phyloP scores from a whole-genome alignment of 768 basidiomycete genomes.

The Dioszegia hungarica region DNA sequence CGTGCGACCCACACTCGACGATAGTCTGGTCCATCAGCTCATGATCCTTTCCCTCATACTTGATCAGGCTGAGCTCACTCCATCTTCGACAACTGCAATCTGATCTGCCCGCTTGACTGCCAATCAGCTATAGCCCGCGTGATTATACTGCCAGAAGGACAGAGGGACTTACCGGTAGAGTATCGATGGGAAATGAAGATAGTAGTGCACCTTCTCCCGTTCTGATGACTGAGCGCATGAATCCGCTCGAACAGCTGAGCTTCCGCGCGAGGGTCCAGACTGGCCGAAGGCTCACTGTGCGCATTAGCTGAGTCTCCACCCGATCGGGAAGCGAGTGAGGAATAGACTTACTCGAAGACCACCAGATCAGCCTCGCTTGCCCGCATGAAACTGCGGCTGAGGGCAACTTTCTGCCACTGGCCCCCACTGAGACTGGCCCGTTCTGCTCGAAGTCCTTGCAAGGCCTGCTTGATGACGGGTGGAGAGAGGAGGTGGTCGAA shows the following conservation, averaged over 20 bases:
- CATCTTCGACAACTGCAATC: slow-evolving; percentile 34
- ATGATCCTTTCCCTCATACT: slow-evolving; percentile 1
- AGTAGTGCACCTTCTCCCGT: slow-evolving; percentile 25
- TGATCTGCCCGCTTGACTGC: slow-evolving; percentile 29
- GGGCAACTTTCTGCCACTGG: slow-evolving; percentile 62
- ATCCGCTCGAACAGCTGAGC: slow-evolving; percentile 40
- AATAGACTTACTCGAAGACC: slow-evolving; percentile 59
- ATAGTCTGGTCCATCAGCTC: slow-evolving; percentile 21
- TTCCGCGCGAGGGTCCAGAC: slow-evolving; percentile 43
- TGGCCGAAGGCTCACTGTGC: slow-evolving; percentile 42
- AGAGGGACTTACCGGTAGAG: slow-evolving; percentile 24
- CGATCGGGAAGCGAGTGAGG: too few relatives aligned
- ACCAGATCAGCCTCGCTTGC: slow-evolving; percentile 70
- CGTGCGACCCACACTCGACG: slow-evolving; percentile 34
- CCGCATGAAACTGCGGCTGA: slow-evolving; percentile 82
- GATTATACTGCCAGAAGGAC: too few relatives aligned
- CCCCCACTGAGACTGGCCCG: slow-evolving; percentile 68
- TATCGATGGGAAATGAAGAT: slow-evolving; percentile 41
- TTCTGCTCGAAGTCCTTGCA: not conserved
- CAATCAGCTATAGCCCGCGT: not conserved
- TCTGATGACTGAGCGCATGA: slow-evolving; percentile 28
- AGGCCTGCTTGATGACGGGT: too few relatives aligned
- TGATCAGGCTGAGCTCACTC: slow-evolving; percentile 16
- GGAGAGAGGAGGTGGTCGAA: too few relatives aligned
- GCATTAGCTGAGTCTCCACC: too few relatives aligned